phyloP scores from a whole-genome alignment of 495 filamentous ascomycete species.

The Glutinoglossum americanum region DNA sequence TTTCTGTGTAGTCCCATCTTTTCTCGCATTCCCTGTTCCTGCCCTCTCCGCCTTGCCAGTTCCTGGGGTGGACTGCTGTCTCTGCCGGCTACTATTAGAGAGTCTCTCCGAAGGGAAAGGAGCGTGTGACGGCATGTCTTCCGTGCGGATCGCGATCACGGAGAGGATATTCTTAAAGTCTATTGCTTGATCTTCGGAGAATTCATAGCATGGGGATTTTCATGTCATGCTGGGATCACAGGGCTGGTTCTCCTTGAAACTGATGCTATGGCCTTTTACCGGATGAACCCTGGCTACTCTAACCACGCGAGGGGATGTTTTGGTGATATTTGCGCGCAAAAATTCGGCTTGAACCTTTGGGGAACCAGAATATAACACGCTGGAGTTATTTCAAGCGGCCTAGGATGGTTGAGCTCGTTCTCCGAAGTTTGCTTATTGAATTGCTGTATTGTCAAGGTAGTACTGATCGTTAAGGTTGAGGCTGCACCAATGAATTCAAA shows the following conservation, averaged over 20 bases:
- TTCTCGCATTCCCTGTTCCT: constrained; percentile 22
- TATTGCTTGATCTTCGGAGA: neutral
- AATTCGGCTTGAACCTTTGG: neutral
- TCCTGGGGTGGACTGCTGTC: neutral
- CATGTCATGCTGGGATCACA: neutral
- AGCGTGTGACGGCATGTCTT: constrained; percentile 3
- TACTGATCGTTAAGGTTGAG: neutral
- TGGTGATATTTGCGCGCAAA: neutral
- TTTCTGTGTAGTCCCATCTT: constrained; percentile 24
- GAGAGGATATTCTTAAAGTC: neutral
- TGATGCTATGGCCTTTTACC: neutral
- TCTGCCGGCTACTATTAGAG: neutral
- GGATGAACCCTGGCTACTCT: neutral
- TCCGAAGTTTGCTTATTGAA: neutral
- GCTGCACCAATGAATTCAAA: neutral
- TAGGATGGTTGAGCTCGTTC: neutral
- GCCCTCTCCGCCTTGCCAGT: neutral
- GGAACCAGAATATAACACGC: neutral
- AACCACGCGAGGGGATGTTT: neutral
- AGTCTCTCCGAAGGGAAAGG: neutral
- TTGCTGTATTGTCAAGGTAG: neutral
- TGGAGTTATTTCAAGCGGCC: neutral
- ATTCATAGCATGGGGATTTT: neutral
- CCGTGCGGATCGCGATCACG: neutral
- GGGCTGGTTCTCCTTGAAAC: neutral